phyloP scores from a whole-genome alignment of 2,329 filamentous ascomycete genomes.

The Chaetomiaceae sp. region DNA sequence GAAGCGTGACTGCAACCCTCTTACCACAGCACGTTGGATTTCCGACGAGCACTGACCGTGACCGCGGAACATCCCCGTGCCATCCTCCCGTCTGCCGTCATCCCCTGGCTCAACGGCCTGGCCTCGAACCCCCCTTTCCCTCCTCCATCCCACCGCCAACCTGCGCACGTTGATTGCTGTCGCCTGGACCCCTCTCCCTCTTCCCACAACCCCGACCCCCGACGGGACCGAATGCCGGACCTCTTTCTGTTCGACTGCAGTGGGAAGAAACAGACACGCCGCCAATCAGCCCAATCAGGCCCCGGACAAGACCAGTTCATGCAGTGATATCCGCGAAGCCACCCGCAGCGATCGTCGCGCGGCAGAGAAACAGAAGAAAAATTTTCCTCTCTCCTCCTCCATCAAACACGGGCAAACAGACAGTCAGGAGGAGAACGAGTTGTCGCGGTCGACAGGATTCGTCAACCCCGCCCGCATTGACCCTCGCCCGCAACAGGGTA shows the following conservation, averaged over 20 bases:
- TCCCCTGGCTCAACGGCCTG: too few relatives aligned
- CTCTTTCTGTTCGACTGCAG: too few relatives aligned
- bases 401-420: neutral
- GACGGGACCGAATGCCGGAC: too few relatives aligned
- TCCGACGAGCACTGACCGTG: too few relatives aligned
- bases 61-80: neutral
- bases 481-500: neutral
- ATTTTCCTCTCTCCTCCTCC: neutral
- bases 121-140: too few relatives aligned
- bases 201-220: too few relatives aligned
- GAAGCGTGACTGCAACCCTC: neutral
- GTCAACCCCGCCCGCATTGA: slow-evolving; percentile 1
- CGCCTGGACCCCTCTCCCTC: too few relatives aligned
- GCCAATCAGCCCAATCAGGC: neutral
- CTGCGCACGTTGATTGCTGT: too few relatives aligned
- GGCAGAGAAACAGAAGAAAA: neutral
- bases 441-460: neutral
- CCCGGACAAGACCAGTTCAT: neutral
- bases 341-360: neutral
- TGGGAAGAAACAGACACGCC: too few relatives aligned
- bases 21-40: neutral
- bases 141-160: too few relatives aligned
- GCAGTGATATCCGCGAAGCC: neutral
- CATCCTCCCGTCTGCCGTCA: too few relatives aligned
- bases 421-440: neutral